These are phyloP conservation scores for Parachaetomium inaequale DNA, from an alignment of 495 filamentous ascomycete genomes.

Conservation along the genomic window DNA sequence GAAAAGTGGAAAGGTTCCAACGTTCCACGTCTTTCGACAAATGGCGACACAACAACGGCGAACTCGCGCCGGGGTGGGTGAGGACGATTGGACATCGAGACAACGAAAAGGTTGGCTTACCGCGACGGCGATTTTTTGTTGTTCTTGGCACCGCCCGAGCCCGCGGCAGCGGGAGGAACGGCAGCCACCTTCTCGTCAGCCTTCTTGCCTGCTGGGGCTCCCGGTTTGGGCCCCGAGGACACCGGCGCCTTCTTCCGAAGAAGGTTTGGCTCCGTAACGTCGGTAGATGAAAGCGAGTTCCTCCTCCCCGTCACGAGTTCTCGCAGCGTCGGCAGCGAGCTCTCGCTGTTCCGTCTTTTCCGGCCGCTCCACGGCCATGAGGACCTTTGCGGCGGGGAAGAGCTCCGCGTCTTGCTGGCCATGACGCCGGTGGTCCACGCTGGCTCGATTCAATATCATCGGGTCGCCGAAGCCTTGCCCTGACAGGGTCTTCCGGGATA, in stretches of 20 bases:
- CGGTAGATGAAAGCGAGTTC: constrained; percentile 9
- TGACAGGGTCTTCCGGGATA: background rate
- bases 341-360: constrained; percentile 17
- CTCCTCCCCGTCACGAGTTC: constrained; percentile 11
- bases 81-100: background rate
- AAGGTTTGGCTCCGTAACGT: background rate
- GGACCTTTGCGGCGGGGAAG: background rate
- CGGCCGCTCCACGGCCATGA: constrained; percentile 16
- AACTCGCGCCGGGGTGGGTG: background rate
- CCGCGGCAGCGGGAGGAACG: background rate
- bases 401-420: background rate
- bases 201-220: background rate
- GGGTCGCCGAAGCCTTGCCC: background rate
- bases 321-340: background rate
- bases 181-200: background rate
- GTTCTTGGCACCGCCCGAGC: background rate
- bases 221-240: background rate
- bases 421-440: background rate
- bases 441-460: background rate
- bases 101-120: background rate
- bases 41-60: background rate
- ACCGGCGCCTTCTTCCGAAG: constrained; percentile 12
- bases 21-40: constrained; percentile 1
- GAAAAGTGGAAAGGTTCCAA: background rate
- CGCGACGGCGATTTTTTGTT: constrained; percentile 1